Evolutionary conservation across 805 yeast genomes (phyloP), one percentile per base, ranked within the genome.

Genomic region (Clavispora phyllophila): DNA sequence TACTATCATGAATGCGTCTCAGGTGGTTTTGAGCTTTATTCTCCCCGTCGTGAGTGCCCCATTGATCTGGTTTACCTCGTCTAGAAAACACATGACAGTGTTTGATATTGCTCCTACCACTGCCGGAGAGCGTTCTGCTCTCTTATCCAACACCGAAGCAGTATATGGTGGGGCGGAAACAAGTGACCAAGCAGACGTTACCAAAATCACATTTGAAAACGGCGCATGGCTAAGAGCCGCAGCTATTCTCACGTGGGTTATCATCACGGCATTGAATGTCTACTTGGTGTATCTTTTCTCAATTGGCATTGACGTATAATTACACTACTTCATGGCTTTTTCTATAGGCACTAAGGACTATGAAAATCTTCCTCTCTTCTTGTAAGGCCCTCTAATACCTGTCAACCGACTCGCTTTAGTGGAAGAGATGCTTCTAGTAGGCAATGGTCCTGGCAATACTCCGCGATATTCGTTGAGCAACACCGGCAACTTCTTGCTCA

Each of bases 381-480:
- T 65, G 49, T 63, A 62, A 7, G 70, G 63, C 7, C 70, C 70
- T 42, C 69, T 61, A 19, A 68, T 62, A 36, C 64, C 66, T 14
- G 72, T 66, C 45, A 68, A 57, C 44, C 73, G 61, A 28, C 61
- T 44, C 12, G 61, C 47, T 36, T 57, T 57, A 2, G 26, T 32
- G 5, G 47, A 24, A 4, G 45, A 22, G 15, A 37, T 55, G 2
- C 46, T 45, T 38, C 57, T 55, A 12, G 55, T 42, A 25, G 65
- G 47, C 32, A 72, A 51, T 3, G 72, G 59, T 2, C 86, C 84
- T 1, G 96, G 96, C 55, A 90, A 71, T 1, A 84, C 74, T 37
- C 97, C 97, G 28, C 76, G 66, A 56, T 87, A 89, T 50, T 82
- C 87, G 19, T 81, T 76, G 57, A 80, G 80, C 43, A 85, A 71